Evolutionary conservation across 805 yeast species (phyloP).

Genomic region (Torulaspora franciscae): DNA sequence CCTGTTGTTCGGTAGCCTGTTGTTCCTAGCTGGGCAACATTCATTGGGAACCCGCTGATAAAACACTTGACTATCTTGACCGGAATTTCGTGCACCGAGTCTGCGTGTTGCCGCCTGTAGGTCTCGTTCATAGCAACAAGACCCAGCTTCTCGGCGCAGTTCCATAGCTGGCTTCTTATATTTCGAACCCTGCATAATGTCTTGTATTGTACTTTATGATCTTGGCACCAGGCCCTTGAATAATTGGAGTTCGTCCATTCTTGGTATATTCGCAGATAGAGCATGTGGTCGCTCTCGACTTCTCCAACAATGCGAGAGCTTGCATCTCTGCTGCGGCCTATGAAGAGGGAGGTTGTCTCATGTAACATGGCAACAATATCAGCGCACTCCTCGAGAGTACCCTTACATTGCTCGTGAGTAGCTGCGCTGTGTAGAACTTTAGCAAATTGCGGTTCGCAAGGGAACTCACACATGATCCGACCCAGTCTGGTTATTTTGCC

Average conservation of each 20-base stretch:
- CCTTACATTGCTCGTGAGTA: constrained; percentile 42
- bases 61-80: constrained; percentile 24
- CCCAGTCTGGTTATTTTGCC: constrained; percentile 80
- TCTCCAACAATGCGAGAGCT: constrained; percentile 44
- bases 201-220: constrained; percentile 72
- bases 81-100: constrained; percentile 1
- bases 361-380: constrained; percentile 80
- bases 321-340: constrained; percentile 19
- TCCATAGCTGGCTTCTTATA: constrained; percentile 62
- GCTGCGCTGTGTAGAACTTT: constrained; percentile 66
- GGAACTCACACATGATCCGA: constrained; percentile 82
- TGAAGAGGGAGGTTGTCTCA: constrained; percentile 53
- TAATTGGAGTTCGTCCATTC: constrained; percentile 67
- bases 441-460: constrained; percentile 86
- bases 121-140: constrained; percentile 21
- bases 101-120: constrained; percentile 8
- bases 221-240: constrained; percentile 78
- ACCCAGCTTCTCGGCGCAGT: constrained; percentile 46
- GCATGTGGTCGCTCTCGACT: constrained; percentile 66
- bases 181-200: constrained; percentile 64
- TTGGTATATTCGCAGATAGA: constrained; percentile 68
- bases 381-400: constrained; percentile 58
- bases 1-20: constrained; percentile 33
- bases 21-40: constrained; percentile 28
- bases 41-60: constrained; percentile 34